Conservation (phyloP, 2,329 filamentous ascomycete species). For the Botrytis fabae region DNA sequence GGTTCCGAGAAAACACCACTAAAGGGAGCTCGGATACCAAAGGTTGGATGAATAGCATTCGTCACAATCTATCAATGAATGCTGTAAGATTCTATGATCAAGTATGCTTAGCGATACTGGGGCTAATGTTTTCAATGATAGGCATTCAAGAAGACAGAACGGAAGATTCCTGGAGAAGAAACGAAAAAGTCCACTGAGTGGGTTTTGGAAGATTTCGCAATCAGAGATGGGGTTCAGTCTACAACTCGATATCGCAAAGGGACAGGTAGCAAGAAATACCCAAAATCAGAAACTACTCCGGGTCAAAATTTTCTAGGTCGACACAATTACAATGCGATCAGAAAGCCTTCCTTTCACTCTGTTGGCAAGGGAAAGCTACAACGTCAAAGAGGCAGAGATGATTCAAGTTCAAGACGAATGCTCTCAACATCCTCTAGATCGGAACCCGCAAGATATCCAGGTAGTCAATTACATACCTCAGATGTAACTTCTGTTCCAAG, state of each 20-base stretch:
- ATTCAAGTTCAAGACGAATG: conserved; percentile 22
- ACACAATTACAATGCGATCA: conserved; percentile 3
- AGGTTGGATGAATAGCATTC: conserved; percentile 94
- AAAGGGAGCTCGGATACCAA: conserved; percentile 64
- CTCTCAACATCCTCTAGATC: not conserved
- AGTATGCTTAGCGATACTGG: conserved; percentile 39
- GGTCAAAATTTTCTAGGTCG: conserved; percentile 1
- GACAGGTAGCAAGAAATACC: conserved; percentile 44
- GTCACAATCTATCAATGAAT: conserved; percentile 97
- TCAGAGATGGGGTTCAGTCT: conserved; percentile 73
- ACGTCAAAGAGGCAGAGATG: conserved; percentile 28
- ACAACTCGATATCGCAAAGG: conserved; percentile 76
- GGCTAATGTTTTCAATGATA: conserved; percentile 35
- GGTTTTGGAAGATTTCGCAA: conserved; percentile 71
- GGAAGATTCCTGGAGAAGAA: conserved; percentile 47
- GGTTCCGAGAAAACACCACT: conserved; percentile 80
- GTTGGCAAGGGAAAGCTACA: conserved; percentile 30
- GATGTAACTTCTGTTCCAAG: conserved; percentile 10
- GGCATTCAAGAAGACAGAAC: conserved; percentile 57
- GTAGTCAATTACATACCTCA: conserved; percentile 14
- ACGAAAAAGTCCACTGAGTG: conserved; percentile 72
- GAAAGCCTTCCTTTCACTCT: conserved; percentile 13
- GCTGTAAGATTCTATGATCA: conserved; percentile 57
- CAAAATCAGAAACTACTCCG: conserved; percentile 20
- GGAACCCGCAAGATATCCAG: not conserved